phyloP scores from a whole-genome alignment of 73 alveolate species.

The Blepharisma japonicum region DNA sequence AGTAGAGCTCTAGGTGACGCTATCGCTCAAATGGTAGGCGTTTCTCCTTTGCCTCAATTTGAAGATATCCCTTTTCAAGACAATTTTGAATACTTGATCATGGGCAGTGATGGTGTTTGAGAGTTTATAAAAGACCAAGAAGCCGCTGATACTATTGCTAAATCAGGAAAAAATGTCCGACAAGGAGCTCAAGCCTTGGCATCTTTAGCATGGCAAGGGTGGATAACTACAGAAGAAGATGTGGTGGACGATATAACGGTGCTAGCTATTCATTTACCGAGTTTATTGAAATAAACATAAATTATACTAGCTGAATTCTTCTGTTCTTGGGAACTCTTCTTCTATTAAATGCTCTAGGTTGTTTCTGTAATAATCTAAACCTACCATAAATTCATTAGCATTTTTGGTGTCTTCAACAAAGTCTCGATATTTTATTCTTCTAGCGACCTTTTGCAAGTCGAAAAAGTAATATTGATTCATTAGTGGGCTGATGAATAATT shows the following conservation, averaged over 20 bases:
- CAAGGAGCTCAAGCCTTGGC: slow-evolving; percentile 40
- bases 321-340: slow-evolving; percentile 5
- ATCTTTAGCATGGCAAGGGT: slow-evolving; percentile 41
- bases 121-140: slow-evolving; percentile 35
- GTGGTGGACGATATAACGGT: slow-evolving; percentile 35
- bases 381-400: slow-evolving; percentile 17
- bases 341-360: neutral
- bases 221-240: slow-evolving; percentile 48
- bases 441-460: slow-evolving; percentile 6
- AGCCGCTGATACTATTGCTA: slow-evolving; percentile 9
- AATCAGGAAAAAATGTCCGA: slow-evolving; percentile 11
- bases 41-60: slow-evolving; percentile 57
- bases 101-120: slow-evolving; percentile 61
- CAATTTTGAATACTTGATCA: slow-evolving; percentile 30
- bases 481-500: neutral
- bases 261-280: neutral
- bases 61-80: slow-evolving; percentile 38
- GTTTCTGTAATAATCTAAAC: slow-evolving; percentile 1
- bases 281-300: no score
- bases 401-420: slow-evolving; percentile 23
- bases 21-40: slow-evolving; percentile 61
- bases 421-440: slow-evolving; percentile 15
- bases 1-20: slow-evolving; percentile 69
- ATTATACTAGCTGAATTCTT: neutral
- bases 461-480: slow-evolving; percentile 21